Evolutionary conservation across 768 basidiomycete species (phyloP).

Genomic region (Phlegmacium glaucopus): DNA sequence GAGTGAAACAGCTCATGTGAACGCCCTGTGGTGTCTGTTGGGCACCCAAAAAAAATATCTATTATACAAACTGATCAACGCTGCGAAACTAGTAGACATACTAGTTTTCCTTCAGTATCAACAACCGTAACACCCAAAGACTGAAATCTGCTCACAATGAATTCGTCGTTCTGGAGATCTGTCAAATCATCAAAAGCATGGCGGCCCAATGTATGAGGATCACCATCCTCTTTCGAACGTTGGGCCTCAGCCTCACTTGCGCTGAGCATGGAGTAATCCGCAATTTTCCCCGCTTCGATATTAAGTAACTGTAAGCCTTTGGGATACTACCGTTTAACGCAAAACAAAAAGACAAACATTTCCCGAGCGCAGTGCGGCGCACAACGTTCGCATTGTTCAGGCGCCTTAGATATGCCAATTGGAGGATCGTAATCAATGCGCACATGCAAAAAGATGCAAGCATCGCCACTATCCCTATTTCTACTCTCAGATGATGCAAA

Average conservation of each 20-base stretch:
- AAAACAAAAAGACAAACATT: constrained; percentile 7
- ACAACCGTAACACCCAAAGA: background rate
- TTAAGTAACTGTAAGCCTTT: background rate
- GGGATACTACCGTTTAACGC: background rate
- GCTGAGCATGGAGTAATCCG: constrained; percentile 18
- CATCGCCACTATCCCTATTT: constrained; percentile 11
- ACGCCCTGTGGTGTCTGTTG: no score
- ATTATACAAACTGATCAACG: no score
- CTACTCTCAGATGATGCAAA: no score
- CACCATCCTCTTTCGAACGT: background rate
- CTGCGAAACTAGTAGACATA: background rate
- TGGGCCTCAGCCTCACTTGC: constrained; percentile 6
- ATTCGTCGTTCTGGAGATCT: constrained; percentile 22
- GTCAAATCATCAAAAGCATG: constrained; percentile 23
- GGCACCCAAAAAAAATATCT: no score
- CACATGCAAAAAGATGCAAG: constrained; percentile 8
- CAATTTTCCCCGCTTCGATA: constrained; percentile 10
- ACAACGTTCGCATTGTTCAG: constrained; percentile 12
- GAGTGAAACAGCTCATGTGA: no score
- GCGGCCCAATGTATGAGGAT: background rate
- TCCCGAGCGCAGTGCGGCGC: constrained; percentile 13
- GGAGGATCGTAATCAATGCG: constrained; percentile 2
- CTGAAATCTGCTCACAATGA: constrained; percentile 14
- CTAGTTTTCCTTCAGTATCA: background rate
- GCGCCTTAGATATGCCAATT: constrained; percentile 8